Percentiles rank a stretch among this genome's conserved stretches.
These are phyloP conservation scores for Mortierella sp. DNA, from an alignment of 371 early-diverging fungal genomes.

Conservation along the genomic window DNA sequence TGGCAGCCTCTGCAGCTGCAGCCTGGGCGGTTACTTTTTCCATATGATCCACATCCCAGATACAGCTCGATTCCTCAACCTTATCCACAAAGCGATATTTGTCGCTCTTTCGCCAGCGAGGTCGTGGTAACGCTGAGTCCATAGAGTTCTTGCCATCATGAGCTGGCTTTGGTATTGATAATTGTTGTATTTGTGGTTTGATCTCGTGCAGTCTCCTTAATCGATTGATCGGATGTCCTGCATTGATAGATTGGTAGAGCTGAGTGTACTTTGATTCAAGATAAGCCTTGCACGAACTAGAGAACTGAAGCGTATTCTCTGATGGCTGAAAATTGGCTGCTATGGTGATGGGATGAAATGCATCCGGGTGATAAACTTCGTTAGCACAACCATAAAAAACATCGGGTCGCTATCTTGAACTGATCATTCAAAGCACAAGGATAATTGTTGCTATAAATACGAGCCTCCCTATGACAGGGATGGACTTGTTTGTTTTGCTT, in stretches of 20 bases:
- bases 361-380: no score
- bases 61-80: slow-evolving; percentile 50
- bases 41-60: slow-evolving; percentile 56
- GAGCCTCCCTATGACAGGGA: not conserved
- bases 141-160: slow-evolving; percentile 27
- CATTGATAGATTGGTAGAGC: slow-evolving; percentile 42
- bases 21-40: slow-evolving; percentile 18
- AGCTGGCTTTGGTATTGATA: slow-evolving; percentile 16
- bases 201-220: slow-evolving; percentile 32
- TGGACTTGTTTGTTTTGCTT: not conserved
- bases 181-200: slow-evolving; percentile 28
- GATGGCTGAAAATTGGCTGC: slow-evolving; percentile 39
- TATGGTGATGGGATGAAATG: not conserved
- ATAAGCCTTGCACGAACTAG: slow-evolving; percentile 37
- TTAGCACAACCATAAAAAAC: no score
- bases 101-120: slow-evolving; percentile 31
- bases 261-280: slow-evolving; percentile 39
- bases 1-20: slow-evolving; percentile 22
- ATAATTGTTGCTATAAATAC: not conserved
- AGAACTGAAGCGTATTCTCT: slow-evolving; percentile 46
- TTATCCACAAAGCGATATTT: slow-evolving; percentile 54
- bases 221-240: slow-evolving; percentile 43
- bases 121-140: slow-evolving; percentile 18
- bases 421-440: not conserved
- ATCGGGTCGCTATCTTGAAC: no score